phyloP scores from a whole-genome alignment of 148 eudicot species.

The Rhododendron williamsianum region DNA sequence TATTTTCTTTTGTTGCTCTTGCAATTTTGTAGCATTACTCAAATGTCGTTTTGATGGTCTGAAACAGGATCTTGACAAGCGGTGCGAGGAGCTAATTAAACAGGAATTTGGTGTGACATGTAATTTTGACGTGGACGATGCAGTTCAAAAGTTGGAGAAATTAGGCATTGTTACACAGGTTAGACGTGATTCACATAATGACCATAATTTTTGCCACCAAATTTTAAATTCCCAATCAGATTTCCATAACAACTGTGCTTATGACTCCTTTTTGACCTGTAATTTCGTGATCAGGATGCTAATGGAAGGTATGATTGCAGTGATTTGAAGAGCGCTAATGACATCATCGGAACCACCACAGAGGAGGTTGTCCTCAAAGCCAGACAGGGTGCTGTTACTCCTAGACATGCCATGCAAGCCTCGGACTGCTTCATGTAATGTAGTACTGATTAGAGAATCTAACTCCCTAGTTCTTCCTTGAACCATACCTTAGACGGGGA shows the following conservation, averaged over 20 bases:
- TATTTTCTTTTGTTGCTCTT: background rate
- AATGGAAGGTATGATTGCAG: conserved; percentile 69
- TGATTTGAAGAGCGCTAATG: conserved; percentile 73
- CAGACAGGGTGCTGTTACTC: conserved; percentile 24
- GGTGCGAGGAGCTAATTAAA: conserved; percentile 74
- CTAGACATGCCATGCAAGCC: conserved; percentile 5
- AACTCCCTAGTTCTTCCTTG: background rate
- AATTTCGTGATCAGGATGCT: conserved; percentile 41
- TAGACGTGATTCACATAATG: conserved; percentile 18
- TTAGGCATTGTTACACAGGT: conserved; percentile 89
- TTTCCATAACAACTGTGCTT: background rate
- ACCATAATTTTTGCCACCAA: background rate
- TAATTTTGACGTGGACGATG: conserved; percentile 95
- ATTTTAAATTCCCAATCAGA: background rate
- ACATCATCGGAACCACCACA: conserved; percentile 78
- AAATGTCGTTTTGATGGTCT: conserved; percentile 7
- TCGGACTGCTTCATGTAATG: background rate
- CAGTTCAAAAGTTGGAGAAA: conserved; percentile 74
- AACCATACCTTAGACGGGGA: background rate
- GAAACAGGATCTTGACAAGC: conserved; percentile 75
- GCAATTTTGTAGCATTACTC: background rate
- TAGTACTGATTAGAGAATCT: background rate
- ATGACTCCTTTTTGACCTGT: background rate
- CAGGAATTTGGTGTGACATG: conserved; percentile 84
- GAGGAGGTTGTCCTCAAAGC: conserved; percentile 74